Conservation (phyloP, 768 basidiomycete genomes). For the Lactifluus pinguis region DNA sequence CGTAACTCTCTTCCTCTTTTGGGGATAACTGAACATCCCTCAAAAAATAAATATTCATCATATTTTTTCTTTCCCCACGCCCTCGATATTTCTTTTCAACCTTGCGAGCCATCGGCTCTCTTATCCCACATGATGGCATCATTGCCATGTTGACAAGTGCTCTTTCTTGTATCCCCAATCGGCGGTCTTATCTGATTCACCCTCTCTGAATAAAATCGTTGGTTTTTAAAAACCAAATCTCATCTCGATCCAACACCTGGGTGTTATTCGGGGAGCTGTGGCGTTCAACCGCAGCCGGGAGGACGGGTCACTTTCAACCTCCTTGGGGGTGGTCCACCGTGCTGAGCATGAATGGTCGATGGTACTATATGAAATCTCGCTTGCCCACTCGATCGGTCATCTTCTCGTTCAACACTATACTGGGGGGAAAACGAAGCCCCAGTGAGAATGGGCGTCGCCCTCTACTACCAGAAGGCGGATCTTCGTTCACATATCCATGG, state of each 20-base stretch:
- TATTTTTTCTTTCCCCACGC: background rate
- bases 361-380: background rate
- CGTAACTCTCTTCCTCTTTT: conserved; percentile 2
- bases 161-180: background rate
- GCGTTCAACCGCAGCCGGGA: conserved; percentile 4
- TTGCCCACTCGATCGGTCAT: background rate
- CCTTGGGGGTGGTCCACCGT: background rate
- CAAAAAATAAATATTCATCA: background rate
- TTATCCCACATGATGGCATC: background rate
- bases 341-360: background rate
- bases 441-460: background rate
- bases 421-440: background rate
- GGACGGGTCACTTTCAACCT: conserved; percentile 1
- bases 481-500: conserved; percentile 10
- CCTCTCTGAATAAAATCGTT: conserved; percentile 1
- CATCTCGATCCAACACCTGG: conserved; percentile 1
- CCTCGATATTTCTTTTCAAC: background rate
- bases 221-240: background rate
- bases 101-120: background rate
- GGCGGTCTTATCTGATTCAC: conserved; percentile 7
- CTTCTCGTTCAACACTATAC: conserved; percentile 7
- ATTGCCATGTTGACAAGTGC: background rate
- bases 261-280: conserved; percentile 6
- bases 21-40: background rate
- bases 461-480: conserved; percentile 4